Base-by-base conservation (phyloP, 441 rosid genomes). In the Kokia cookei region DNA sequence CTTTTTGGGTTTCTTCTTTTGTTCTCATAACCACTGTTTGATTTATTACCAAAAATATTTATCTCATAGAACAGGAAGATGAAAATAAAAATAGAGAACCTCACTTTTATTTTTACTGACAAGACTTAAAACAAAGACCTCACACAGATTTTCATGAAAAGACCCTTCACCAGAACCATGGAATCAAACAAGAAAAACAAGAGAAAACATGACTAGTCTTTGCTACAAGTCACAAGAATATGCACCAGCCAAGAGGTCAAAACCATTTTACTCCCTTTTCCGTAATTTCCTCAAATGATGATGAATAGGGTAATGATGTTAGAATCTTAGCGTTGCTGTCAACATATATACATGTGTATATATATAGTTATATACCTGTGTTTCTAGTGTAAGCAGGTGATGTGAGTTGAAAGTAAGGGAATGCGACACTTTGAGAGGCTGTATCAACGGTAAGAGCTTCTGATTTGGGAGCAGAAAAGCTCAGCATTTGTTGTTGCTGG, bases 401-500 rank as follows among this genome's bases (percentile, higher is more conserved):
- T 51, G 81, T 32, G 72, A 82, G 85, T 73, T 79, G 83, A 77
- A 76, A 83, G 79, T 78, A 82, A 71, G 85, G 77, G 35, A 86
- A 81, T 75, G 84, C 43, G 58, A 76, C 73, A 75, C 77, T 77
- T 43, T 69, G 85, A 72, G 83, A 50, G 71, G 37, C 68, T 51
- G 45, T 78, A 50, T 76, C 81, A 1, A 27, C 42, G 2, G 81
- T 65, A 14, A 76, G 48, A 62, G 76, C 65, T 35, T 86, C 89
- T 78, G 91, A 72, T 84, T 90, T 89, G 65, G 94, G 88, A 69
- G 77, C 80, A 72, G 95, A 84, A 82, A 90, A 92, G 80, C 90
- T 86, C 51, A 89, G 88, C 92, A 90, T 89, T 73, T 86, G 91
- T 71, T 87, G 90, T 65, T 86, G 88, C 72, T 81, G 89, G 10